Evolutionary conservation across 352 stramenopile species (phyloP).

Genomic region (Pythium vanterpoolii): DNA sequence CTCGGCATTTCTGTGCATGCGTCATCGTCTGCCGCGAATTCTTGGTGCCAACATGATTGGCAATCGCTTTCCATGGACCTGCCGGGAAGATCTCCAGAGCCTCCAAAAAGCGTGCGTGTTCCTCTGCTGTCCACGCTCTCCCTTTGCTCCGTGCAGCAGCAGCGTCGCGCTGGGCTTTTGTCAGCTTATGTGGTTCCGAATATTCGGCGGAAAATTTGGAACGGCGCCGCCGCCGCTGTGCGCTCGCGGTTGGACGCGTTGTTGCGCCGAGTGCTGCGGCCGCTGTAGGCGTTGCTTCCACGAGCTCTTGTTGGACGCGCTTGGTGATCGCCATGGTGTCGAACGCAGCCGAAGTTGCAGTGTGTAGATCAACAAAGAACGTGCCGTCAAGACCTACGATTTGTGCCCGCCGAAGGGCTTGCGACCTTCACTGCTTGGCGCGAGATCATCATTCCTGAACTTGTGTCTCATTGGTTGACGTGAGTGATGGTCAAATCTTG

Average conservation of each 20-base stretch:
- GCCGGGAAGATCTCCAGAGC: constrained; percentile 29
- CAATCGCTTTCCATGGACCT: constrained; percentile 41
- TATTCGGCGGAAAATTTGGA: not conserved
- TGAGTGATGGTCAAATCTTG: constrained; percentile 5
- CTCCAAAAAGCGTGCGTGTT: constrained; percentile 35
- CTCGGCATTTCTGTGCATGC: constrained; percentile 34
- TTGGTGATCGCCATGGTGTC: constrained; percentile 26
- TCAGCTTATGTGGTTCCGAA: constrained; percentile 8
- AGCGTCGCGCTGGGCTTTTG: constrained; percentile 23
- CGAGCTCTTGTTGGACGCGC: constrained; percentile 23
- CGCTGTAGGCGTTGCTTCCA: constrained; percentile 11
- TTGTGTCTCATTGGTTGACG: not conserved
- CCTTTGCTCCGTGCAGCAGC: constrained; percentile 24
- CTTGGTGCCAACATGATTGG: constrained; percentile 27
- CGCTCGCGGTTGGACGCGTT: not conserved
- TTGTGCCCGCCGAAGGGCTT: not conserved
- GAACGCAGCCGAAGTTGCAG: not conserved
- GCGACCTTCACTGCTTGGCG: constrained; percentile 6
- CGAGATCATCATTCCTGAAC: constrained; percentile 8
- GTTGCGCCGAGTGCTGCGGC: not conserved
- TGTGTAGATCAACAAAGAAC: not conserved
- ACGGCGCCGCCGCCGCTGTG: not conserved
- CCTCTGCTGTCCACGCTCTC: constrained; percentile 25
- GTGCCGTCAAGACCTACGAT: not conserved
- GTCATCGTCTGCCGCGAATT: constrained; percentile 30